Base-by-base conservation (phyloP, 257 asterid species). In the Solanum piurae region DNA sequence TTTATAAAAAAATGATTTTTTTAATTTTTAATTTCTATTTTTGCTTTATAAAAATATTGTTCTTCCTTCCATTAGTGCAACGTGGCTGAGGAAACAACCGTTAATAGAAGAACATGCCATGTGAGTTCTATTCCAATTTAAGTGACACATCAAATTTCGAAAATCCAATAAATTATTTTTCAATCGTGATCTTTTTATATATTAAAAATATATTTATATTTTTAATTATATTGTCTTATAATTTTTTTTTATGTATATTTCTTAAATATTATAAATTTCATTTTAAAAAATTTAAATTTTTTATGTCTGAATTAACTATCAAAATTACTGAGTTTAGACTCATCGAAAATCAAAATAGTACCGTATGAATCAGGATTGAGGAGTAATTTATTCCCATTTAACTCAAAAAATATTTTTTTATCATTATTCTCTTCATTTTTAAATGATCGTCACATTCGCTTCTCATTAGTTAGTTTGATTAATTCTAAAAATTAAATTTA, bases 391-490 rank as follows among this genome's bases (percentile, higher is more conserved):
- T 33, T 8, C 3, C 16, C 7, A 1, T 71, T 31, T 71, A 31
- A 12, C 5, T 29, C 9, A 27, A 12, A 68, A 68, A 12, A 31
- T 2, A 31, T 0, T 31, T 10, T 49, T 13, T 4, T 44, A 0
- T 12, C 12, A 52, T 55, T 55, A 34, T 29, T 16, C 9, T 0
- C 31, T n/a, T 10, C 1, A 62, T 62, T 62, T 4, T n/a, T 4
- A 62, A 62, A 62, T 62, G 5, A 0, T 62, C 4, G 33, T n/a
- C 7, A 10, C 6, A 9, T 62, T 44, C 14, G 6, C 29, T 62
- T n/a, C 1, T 62, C 6, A 6, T 0, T 0, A 0, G 31, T 4
- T 12, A 62, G n/a, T n/a, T 62, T n/a, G 3, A 62, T 2, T 62
- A 62, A 62, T 4, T 5, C 2, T 60, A 1, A 9, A 60, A 55